Evolutionary conservation across 371 early-diverging fungal species (phyloP), one percentile per base, ranked within the genome.

Genomic region (Nematocida sp.): DNA sequence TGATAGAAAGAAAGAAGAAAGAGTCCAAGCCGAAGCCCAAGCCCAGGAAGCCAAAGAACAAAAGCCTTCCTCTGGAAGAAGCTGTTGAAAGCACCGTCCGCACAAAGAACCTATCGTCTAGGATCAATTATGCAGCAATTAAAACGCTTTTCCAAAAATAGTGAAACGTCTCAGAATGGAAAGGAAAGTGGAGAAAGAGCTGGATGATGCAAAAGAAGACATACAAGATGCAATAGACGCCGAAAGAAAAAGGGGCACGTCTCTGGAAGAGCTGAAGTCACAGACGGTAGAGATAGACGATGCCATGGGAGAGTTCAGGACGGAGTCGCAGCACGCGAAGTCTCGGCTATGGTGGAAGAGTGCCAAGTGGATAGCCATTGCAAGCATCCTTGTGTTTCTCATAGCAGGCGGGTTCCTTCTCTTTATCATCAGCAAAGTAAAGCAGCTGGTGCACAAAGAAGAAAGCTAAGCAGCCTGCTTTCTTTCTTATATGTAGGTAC

Each of bases 41-140:
- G 23, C 38, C 76, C 57, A 49, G 70, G 48, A 53, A 78, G 62
- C 57, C 74, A 76, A 67, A 78, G 50, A 25, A 74, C 41, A 64
- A 60, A 36, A 76, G 50, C 51, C 54, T 63, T 46, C 78, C 77
- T 0, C 57, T 83, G 17, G 63, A 78, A 36, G 82, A 83, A 46
- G 82, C 82, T 34, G 65, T 81, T 4, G 70, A 79, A 53, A 46
- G 63, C 51, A 36, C 80, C 7, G 55, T 70, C 15, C 52, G 57
- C 50, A 78, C 81, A 36, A 81, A 77, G 53, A 75, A 76, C 25
- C 50, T 83, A 46, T 78, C 82, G 15, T 63, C 67, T 41, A 80
- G 82, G 55, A 66, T 83, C 21, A 83, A 83, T 55, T 83, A 81
- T 55, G 51, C 49, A 29, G 80, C 78, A 31, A 78, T 83, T 23